Percentiles rank a stretch among this genome's conserved stretches.
These are phyloP conservation scores for Groenewaldozyma auringiensis DNA, from an alignment of 1,139 yeast species.

Conservation along the genomic window DNA sequence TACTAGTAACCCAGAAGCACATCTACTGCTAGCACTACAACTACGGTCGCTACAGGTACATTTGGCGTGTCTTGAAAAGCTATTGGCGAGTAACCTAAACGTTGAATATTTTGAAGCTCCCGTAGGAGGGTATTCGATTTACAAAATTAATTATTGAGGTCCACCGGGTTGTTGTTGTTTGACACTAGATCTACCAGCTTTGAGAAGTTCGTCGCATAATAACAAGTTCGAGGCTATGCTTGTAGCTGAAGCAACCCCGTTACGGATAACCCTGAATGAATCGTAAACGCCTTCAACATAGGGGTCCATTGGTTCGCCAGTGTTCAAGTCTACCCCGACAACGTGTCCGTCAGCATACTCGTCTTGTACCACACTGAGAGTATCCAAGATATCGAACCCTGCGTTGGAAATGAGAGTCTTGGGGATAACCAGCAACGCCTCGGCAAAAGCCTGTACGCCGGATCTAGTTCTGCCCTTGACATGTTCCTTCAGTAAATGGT, in stretches of 20 bases:
- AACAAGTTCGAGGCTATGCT: slow-evolving; percentile 91
- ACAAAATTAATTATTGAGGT: slow-evolving; percentile 16
- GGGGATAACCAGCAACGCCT: slow-evolving; percentile 83
- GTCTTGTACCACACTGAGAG: slow-evolving; percentile 84
- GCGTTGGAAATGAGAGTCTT: slow-evolving; percentile 89
- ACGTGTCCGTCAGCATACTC: slow-evolving; percentile 73
- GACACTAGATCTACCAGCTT: slow-evolving; percentile 90
- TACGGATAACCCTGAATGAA: slow-evolving; percentile 85
- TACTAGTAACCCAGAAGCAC: slow-evolving; percentile 28
- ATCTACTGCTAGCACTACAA: slow-evolving; percentile 46
- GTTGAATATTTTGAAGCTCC: not conserved
- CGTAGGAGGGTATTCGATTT: not conserved
- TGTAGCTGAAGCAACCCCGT: slow-evolving; percentile 85
- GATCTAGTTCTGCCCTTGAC: slow-evolving; percentile 84
- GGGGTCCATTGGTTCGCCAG: slow-evolving; percentile 97
- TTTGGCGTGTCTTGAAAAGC: slow-evolving; percentile 37
- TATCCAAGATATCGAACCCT: slow-evolving; percentile 87
- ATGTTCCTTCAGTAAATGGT: slow-evolving; percentile 44
- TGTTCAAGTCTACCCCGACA: slow-evolving; percentile 82
- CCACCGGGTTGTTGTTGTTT: slow-evolving; percentile 40
- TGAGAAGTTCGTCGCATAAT: slow-evolving; percentile 89
- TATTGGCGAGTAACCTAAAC: not conserved
- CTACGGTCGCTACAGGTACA: slow-evolving; percentile 48
- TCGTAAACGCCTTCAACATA: slow-evolving; percentile 95
- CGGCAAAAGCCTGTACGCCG: slow-evolving; percentile 90